A percentile compares a stretch with the other conserved stretches of the same genome.
Conservation (phyloP, 2,329 filamentous ascomycete genomes). For the Aspergillus fructus region DNA sequence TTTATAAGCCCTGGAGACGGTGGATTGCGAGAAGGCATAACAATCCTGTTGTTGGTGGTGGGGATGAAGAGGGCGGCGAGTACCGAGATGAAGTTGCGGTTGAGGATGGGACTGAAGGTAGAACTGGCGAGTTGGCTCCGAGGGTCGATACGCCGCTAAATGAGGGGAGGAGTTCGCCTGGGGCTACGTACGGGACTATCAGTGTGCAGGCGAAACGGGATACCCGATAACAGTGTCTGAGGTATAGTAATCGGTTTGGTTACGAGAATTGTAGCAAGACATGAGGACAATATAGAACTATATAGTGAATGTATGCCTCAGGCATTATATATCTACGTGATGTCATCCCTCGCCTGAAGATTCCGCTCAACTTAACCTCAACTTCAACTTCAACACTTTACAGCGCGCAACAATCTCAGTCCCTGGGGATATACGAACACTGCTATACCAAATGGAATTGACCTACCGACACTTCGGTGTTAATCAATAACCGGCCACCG, state of each 20-base stretch:
- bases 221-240: background rate
- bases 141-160: conserved; percentile 16
- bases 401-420: background rate
- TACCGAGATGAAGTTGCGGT: conserved; percentile 16
- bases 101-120: background rate
- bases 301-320: background rate
- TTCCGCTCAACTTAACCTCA: background rate
- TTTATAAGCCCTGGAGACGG: conserved; percentile 78
- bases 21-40: conserved; percentile 48
- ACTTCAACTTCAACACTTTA: background rate
- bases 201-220: conserved; percentile 6
- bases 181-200: conserved; percentile 15
- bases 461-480: background rate
- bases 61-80: conserved; percentile 24
- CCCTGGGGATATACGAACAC: background rate
- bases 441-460: background rate
- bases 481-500: too few relatives aligned
- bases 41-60: conserved; percentile 9
- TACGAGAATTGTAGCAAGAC: too few relatives aligned
- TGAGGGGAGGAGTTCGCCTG: background rate
- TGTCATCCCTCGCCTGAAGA: too few relatives aligned
- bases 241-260: background rate
- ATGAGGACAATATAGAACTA: too few relatives aligned
- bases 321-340: background rate
- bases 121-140: background rate